Base-by-base conservation (phyloP, 768 basidiomycete species). In the Tylopilus sp. region DNA sequence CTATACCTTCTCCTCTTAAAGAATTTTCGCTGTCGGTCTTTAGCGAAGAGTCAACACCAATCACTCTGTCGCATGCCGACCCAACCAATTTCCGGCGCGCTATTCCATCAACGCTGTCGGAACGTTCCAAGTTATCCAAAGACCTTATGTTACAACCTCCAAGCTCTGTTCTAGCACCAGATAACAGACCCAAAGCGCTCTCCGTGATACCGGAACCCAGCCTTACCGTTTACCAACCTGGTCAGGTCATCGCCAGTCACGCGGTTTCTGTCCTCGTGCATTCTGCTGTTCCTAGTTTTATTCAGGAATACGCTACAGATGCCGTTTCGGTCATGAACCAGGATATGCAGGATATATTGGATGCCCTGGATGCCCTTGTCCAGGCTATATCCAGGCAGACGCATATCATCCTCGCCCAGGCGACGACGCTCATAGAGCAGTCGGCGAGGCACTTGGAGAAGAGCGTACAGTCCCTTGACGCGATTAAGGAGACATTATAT, bases 361-460 rank as follows among this genome's bases (percentile, higher is more conserved):
- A 79, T 24, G 83, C 82, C 4, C 72, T 87, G 28, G 85, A 87
- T 57, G 80, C 76, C 1, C 74, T 87, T 31, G 69, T 78, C 54
- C 70, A 67, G 29, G 77, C 76, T 38, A 77, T 86, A 48, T 75
- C 74, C 12, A 72, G 71, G 46, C 82, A 85, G 54, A 68, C 66
- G 10, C 63, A 63, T 33, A 54, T 60, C 4, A 41, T 70, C 12
- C 47, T 68, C 21, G 33, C 45, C 4, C 60, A 68, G 24, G 79
- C 78, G 13, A 67, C 75, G 31, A 58, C 59, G 22, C 67, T 79
- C 47, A 67, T 84, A 36, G 69, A 74, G 44, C 74, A 78, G 38
- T 80, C 80, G 17, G 76, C 75, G 25, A 37, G 54, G 9, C 57
- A 63, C 14, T 33, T 56, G 34, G 72, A 78, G 72, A 70, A 58